These are phyloP conservation scores for Globisporangium acanthophoron DNA, from an alignment of 352 stramenopile genomes.

Conservation along the genomic window DNA sequence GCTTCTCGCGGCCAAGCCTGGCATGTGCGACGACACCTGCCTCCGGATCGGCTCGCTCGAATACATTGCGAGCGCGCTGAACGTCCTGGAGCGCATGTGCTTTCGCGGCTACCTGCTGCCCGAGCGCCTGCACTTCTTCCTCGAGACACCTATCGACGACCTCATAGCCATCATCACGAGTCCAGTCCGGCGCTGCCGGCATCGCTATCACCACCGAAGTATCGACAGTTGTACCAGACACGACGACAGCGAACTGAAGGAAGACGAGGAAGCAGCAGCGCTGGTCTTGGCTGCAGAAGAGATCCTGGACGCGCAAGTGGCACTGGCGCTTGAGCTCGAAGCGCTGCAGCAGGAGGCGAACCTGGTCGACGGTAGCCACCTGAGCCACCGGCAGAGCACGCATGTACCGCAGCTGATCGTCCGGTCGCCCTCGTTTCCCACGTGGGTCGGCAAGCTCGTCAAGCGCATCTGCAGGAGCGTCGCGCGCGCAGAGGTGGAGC, in stretches of 20 bases:
- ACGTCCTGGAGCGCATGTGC: slow-evolving; percentile 18
- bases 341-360: slow-evolving; percentile 20
- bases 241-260: background rate
- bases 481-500: slow-evolving; percentile 12
- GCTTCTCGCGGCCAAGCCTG: slow-evolving; percentile 2
- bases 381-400: slow-evolving; percentile 9
- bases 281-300: slow-evolving; percentile 21
- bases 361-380: slow-evolving; percentile 15
- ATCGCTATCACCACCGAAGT: background rate
- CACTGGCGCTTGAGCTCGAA: slow-evolving; percentile 45
- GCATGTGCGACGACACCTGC: slow-evolving; percentile 5
- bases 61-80: slow-evolving; percentile 19
- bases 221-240: too few relatives aligned
- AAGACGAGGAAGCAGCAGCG: slow-evolving; percentile 3
- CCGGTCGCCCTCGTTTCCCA: slow-evolving; percentile 11
- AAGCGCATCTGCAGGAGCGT: slow-evolving; percentile 36
- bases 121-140: slow-evolving; percentile 21
- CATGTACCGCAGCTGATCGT: slow-evolving; percentile 19
- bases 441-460: slow-evolving; percentile 37
- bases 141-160: slow-evolving; percentile 8
- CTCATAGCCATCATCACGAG: slow-evolving; percentile 13
- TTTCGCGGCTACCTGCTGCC: slow-evolving; percentile 19
- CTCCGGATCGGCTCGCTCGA: slow-evolving; percentile 18
- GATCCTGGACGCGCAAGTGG: slow-evolving; percentile 39
- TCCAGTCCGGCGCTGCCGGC: slow-evolving; percentile 2